These are phyloP conservation scores for Deinandra increscens DNA, from an alignment of 129 eudicot species.

Conservation along the genomic window DNA sequence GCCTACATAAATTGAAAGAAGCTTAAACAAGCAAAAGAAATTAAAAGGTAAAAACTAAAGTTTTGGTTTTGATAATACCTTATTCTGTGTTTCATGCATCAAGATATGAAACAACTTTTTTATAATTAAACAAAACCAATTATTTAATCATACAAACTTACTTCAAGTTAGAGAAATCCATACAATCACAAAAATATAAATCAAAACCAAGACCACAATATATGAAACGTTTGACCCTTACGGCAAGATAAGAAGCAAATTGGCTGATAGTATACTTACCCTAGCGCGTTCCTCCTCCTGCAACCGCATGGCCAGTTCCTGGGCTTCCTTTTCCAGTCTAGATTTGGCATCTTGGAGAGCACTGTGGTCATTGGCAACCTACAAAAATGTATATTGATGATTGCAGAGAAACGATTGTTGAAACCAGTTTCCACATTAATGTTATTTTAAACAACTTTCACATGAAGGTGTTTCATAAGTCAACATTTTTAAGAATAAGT, in stretches of 20 bases:
- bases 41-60: background rate
- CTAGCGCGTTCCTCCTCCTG: constrained; percentile 66
- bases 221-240: constrained; percentile 4
- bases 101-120: background rate
- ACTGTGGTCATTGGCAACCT: constrained; percentile 79
- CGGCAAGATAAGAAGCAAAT: background rate
- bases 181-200: background rate
- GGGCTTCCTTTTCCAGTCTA: constrained; percentile 70
- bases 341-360: constrained; percentile 67
- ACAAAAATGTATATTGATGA: constrained; percentile 10
- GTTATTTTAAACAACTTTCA: background rate
- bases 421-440: constrained; percentile 3
- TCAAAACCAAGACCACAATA: background rate
- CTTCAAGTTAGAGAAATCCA: background rate
- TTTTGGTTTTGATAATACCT: background rate
- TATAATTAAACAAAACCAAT: background rate
- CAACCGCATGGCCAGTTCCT: constrained; percentile 57
- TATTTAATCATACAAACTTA: background rate
- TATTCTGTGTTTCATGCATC: background rate
- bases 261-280: constrained; percentile 45
- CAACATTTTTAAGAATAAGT: background rate
- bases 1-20: constrained; percentile 31
- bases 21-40: constrained; percentile 4
- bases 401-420: constrained; percentile 7
- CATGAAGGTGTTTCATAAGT: background rate